These are phyloP conservation scores for Apiospora rasikravindrae DNA, from an alignment of 2,329 filamentous ascomycete species.

Conservation along the genomic window DNA sequence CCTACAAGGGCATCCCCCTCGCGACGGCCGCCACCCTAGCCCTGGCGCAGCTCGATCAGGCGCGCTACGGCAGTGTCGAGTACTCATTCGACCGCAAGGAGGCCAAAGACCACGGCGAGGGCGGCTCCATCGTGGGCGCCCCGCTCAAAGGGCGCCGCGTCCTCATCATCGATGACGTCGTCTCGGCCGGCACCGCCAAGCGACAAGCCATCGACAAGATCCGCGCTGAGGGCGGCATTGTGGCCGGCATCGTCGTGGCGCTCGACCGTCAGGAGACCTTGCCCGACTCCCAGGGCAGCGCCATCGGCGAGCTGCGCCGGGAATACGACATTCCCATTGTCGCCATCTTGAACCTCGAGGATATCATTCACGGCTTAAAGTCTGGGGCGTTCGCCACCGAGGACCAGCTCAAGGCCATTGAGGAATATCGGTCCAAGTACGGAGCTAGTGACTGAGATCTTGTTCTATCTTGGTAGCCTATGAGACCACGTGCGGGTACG, in stretches of 20 bases:
- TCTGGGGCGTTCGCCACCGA: slow-evolving; percentile 60
- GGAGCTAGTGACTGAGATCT: slow-evolving; percentile 46
- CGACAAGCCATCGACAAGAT: slow-evolving; percentile 92
- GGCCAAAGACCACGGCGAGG: slow-evolving; percentile 94
- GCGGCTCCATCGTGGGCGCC: slow-evolving; percentile 89
- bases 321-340: slow-evolving; percentile 85
- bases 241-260: slow-evolving; percentile 87
- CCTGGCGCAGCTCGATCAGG: slow-evolving; percentile 71
- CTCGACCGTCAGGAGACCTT: slow-evolving; percentile 88
- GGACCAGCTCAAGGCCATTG: slow-evolving; percentile 68
- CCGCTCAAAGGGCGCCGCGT: slow-evolving; percentile 83
- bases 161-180: slow-evolving; percentile 94
- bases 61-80: slow-evolving; percentile 70
- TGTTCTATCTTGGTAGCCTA: not conserved
- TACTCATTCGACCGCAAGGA: slow-evolving; percentile 98
- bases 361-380: slow-evolving; percentile 76
- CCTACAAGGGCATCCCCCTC: slow-evolving; percentile 97
- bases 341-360: slow-evolving; percentile 81
- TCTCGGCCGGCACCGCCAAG: slow-evolving; percentile 94
- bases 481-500: not conserved
- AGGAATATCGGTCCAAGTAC: slow-evolving; percentile 74
- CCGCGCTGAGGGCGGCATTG: slow-evolving; percentile 78
- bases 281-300: slow-evolving; percentile 69
- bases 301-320: slow-evolving; percentile 83
- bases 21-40: slow-evolving; percentile 78